Evolutionary conservation across 176 grass and related monocot genomes (phyloP).

Genomic region (Alopecurus myosuroides): DNA sequence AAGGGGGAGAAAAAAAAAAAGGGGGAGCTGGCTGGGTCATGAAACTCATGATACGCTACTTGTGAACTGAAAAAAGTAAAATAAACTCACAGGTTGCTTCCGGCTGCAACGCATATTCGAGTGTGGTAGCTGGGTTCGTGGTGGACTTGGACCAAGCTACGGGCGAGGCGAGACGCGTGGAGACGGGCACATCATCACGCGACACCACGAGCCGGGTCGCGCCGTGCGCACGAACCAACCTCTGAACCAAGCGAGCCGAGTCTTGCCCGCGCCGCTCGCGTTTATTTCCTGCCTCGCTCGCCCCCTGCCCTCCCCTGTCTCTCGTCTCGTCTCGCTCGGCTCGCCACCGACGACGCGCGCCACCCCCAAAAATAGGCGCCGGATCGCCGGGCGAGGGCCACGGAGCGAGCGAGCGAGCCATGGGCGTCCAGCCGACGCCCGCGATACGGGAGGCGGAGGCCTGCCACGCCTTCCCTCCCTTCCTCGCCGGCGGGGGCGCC

Average conservation of each 20-base stretch:
- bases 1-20: too few relatives aligned
- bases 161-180: too few relatives aligned
- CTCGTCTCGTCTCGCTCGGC: background rate
- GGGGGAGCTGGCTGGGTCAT: too few relatives aligned
- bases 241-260: background rate
- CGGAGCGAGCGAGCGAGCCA: background rate
- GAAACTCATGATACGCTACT: too few relatives aligned
- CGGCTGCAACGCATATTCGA: background rate
- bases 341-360: background rate
- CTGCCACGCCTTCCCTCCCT: background rate
- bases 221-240: background rate
- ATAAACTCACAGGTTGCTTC: background rate
- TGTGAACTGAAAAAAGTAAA: background rate
- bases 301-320: background rate
- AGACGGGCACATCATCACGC: too few relatives aligned
- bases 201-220: background rate
- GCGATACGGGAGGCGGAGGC: too few relatives aligned
- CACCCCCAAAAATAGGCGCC: slow-evolving; percentile 26
- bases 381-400: slow-evolving; percentile 8
- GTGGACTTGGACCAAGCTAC: too few relatives aligned
- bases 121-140: background rate
- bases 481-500: background rate
- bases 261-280: background rate
- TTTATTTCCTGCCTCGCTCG: background rate
- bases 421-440: slow-evolving; percentile 39